Conservation (phyloP, 176 grass and related monocot genomes). For the Carex pumila region DNA sequence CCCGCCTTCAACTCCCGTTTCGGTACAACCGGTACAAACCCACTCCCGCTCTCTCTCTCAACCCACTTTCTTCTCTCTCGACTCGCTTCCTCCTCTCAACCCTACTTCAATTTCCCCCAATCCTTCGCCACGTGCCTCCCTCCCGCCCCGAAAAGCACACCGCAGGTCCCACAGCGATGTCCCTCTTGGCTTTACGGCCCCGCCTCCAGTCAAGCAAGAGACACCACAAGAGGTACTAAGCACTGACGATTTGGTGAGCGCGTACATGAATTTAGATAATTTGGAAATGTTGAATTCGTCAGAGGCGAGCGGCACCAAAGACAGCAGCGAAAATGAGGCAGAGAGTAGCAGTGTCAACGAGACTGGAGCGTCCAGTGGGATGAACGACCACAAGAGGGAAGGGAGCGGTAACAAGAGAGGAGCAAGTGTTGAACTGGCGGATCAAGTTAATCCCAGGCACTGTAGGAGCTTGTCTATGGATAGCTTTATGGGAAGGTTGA, state of each 20-base stretch:
- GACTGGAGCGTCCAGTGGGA: slow-evolving; percentile 24
- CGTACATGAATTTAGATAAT: slow-evolving; percentile 87
- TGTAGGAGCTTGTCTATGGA: slow-evolving; percentile 88
- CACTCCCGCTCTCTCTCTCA: slow-evolving; percentile 76
- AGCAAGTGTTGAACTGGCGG: slow-evolving; percentile 9
- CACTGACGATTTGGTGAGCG: slow-evolving; percentile 64
- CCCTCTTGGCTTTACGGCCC: slow-evolving; percentile 43
- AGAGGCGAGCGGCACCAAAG: slow-evolving; percentile 44
- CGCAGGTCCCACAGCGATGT: slow-evolving; percentile 83
- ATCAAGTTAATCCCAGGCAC: slow-evolving; percentile 41
- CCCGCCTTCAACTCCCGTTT: slow-evolving; percentile 10
- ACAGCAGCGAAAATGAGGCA: slow-evolving; percentile 81
- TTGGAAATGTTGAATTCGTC: slow-evolving; percentile 74
- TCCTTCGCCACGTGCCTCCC: slow-evolving; percentile 25
- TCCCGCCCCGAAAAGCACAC: slow-evolving; percentile 55
- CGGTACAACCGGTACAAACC: neutral
- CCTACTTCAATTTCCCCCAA: slow-evolving; percentile 33
- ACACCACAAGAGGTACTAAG: slow-evolving; percentile 21
- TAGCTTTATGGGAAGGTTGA: slow-evolving; percentile 85
- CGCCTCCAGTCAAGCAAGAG: slow-evolving; percentile 49
- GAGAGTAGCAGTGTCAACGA: slow-evolving; percentile 52
- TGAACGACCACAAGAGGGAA: slow-evolving; percentile 22
- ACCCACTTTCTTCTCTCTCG: slow-evolving; percentile 66
- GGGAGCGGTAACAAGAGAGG: slow-evolving; percentile 29
- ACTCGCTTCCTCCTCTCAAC: slow-evolving; percentile 47